phyloP scores from a whole-genome alignment of 1,284 basidiomycete genomes.

The Rhodotorula sp. region DNA sequence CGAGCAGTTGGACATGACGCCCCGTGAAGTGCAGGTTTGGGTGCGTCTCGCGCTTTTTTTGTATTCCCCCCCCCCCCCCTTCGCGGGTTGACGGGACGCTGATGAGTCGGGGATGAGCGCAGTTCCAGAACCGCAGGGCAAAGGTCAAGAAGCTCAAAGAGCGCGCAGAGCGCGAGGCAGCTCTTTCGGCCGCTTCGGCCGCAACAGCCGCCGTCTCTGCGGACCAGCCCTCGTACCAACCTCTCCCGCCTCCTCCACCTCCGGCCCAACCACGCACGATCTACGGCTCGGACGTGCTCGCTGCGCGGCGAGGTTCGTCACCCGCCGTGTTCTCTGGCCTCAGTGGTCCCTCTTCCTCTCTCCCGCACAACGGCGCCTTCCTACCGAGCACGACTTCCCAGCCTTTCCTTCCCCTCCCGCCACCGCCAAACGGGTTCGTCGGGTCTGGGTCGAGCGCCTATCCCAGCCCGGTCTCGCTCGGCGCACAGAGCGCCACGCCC shows the following conservation, averaged over 20 bases:
- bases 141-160: conserved; percentile 46
- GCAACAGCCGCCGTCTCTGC: neutral
- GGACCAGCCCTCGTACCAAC: neutral
- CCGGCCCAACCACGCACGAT: neutral
- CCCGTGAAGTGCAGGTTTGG: conserved; percentile 84
- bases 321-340: conserved; percentile 2
- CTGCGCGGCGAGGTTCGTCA: conserved; percentile 1
- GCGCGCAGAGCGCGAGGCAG: conserved; percentile 25
- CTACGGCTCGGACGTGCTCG: conserved; percentile 14
- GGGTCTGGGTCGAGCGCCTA: neutral
- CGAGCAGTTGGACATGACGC: conserved; percentile 79
- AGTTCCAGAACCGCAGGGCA: conserved; percentile 49
- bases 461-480: conserved; percentile 11
- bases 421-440: neutral
- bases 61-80: neutral
- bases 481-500: conserved; percentile 3
- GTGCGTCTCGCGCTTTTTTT: conserved; percentile 23
- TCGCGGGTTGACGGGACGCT: neutral
- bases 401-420: neutral
- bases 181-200: neutral
- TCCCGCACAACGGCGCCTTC: neutral
- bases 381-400: neutral
- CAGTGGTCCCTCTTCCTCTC: too few relatives aligned
- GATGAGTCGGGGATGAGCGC: too few relatives aligned
- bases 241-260: neutral